Evolutionary conservation across 2,329 filamentous ascomycete species (phyloP).

Genomic region (Fusarium verrucosum): DNA sequence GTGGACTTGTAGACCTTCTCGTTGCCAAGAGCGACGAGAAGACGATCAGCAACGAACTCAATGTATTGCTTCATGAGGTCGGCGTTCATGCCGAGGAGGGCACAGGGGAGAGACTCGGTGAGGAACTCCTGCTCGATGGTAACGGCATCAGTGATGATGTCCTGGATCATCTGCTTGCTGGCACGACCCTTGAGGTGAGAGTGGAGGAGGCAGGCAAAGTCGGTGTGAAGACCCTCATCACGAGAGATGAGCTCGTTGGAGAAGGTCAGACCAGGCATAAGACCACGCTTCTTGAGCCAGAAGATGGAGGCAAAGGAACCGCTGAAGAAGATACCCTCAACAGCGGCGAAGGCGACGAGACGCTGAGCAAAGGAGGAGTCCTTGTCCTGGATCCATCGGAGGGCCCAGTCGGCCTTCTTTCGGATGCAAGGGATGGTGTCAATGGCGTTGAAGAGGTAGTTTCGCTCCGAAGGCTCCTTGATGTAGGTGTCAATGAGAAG

Average conservation of each 20-base stretch:
- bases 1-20: constrained; percentile 89
- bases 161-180: constrained; percentile 78
- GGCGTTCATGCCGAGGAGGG: constrained; percentile 96
- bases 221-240: constrained; percentile 98
- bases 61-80: constrained; percentile 99
- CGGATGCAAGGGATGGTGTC: constrained; percentile 98
- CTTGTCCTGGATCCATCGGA: constrained; percentile 93
- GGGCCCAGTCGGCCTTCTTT: constrained; percentile 98
- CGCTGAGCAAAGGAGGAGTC: constrained; percentile 95
- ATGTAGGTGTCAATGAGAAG: constrained; percentile 99
- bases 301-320: constrained; percentile 99
- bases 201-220: constrained; percentile 97
- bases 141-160: constrained; percentile 95
- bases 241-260: constrained; percentile 99
- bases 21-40: constrained; percentile 92
- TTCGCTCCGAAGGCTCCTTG: constrained; percentile 94
- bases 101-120: constrained; percentile 91
- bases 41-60: constrained; percentile 97
- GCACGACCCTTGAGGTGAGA: constrained; percentile 96
- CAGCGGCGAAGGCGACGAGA: constrained; percentile 94
- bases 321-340: constrained; percentile 99
- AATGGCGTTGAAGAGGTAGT: constrained; percentile 97
- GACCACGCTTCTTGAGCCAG: constrained; percentile 99
- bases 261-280: constrained; percentile 98
- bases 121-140: constrained; percentile 97